Evolutionary conservation across 1,284 basidiomycete genomes (phyloP).

Genomic region (Xerocomus tenax): DNA sequence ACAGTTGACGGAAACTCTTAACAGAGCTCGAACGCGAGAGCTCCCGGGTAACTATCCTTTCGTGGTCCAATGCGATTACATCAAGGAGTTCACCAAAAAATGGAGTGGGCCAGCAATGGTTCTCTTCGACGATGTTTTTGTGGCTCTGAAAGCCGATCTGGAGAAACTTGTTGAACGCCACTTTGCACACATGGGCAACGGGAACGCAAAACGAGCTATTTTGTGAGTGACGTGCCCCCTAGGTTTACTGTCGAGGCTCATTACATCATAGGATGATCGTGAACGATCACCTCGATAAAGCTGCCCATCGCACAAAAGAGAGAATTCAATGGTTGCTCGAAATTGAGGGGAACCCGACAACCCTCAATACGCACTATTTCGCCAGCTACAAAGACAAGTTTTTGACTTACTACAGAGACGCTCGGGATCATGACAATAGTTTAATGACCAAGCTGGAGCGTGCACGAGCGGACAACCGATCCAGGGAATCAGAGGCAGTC

Average conservation of each 20-base stretch:
- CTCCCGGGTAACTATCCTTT: conserved; percentile 61
- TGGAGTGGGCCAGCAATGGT: conserved; percentile 45
- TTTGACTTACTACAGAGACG: conserved; percentile 40
- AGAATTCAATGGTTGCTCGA: conserved; percentile 45
- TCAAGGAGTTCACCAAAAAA: conserved; percentile 36
- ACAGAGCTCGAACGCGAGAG: conserved; percentile 59
- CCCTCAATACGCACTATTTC: conserved; percentile 53
- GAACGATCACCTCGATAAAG: conserved; percentile 40
- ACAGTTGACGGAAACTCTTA: neutral
- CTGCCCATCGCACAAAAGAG: conserved; percentile 34
- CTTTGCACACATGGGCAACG: conserved; percentile 48
- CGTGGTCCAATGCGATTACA: conserved; percentile 46
- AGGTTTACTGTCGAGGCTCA: neutral
- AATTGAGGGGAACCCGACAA: conserved; percentile 48
- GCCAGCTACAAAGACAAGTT: conserved; percentile 52
- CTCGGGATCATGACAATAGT: conserved; percentile 27
- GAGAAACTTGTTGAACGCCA: conserved; percentile 37
- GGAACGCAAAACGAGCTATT: conserved; percentile 34
- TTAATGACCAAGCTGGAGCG: conserved; percentile 23
- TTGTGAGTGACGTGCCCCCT: conserved; percentile 35
- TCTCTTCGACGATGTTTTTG: conserved; percentile 43
- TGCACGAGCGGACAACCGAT: neutral
- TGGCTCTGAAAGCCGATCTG: conserved; percentile 36
- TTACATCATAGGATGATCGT: conserved; percentile 36
- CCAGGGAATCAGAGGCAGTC: neutral